These are phyloP conservation scores for Gynochthodes officinalis DNA, from an alignment of 257 asterid species.

Conservation along the genomic window DNA sequence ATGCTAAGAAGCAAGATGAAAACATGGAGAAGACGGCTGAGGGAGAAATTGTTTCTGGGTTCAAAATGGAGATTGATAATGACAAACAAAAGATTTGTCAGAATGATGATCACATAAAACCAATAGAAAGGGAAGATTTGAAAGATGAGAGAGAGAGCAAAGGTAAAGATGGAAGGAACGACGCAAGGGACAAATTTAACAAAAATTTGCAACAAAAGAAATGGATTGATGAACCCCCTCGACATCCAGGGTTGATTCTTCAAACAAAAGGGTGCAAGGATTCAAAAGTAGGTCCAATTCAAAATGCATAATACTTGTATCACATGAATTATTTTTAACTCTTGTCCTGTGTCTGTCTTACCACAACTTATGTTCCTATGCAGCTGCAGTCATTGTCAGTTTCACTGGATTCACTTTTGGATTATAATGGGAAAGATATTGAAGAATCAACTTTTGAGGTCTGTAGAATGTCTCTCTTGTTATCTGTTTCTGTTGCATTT, in stretches of 20 bases:
- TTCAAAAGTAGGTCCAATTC: conserved; percentile 55
- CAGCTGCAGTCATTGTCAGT: conserved; percentile 83
- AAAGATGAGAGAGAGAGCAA: conserved; percentile 48
- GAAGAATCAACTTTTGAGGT: conserved; percentile 95
- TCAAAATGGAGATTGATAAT: conserved; percentile 36
- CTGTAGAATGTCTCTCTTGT: neutral
- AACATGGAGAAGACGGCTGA: conserved; percentile 40
- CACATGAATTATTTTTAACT: neutral
- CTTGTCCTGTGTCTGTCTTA: conserved; percentile 7
- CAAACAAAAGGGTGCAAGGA: conserved; percentile 69
- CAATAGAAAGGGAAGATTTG: conserved; percentile 39
- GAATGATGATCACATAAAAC: conserved; percentile 33
- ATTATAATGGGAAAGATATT: conserved; percentile 70
- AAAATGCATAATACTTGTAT: neutral
- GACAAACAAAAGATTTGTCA: conserved; percentile 31
- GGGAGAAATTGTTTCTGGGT: conserved; percentile 31
- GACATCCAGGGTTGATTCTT: conserved; percentile 86
- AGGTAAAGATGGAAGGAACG: conserved; percentile 35
- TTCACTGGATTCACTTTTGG: conserved; percentile 92
- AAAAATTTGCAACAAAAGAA: conserved; percentile 55
- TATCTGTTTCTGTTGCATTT: neutral
- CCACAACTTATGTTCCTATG: conserved; percentile 24
- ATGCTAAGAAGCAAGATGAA: conserved; percentile 29
- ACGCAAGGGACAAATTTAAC: conserved; percentile 39
- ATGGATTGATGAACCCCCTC: conserved; percentile 64